Evolutionary conservation across 306 rosid genomes (phyloP).

Genomic region (Sindora glabra): DNA sequence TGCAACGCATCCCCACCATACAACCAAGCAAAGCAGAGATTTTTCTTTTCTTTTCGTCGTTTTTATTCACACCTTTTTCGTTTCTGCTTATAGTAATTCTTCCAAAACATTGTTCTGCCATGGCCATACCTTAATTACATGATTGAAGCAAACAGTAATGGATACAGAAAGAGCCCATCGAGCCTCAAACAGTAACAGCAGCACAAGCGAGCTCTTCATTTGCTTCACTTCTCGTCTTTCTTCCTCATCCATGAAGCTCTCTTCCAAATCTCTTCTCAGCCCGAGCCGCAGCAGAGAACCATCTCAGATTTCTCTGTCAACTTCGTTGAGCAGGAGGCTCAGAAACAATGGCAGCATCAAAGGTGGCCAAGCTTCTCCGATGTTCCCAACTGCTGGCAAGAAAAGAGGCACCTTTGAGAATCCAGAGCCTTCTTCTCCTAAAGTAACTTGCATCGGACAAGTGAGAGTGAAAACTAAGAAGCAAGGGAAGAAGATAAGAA

Average conservation of each 20-base stretch:
- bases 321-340: slow-evolving; percentile 73
- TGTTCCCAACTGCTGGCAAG: slow-evolving; percentile 70
- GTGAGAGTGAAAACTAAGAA: slow-evolving; percentile 87
- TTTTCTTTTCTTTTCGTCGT: neutral
- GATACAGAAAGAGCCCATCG: slow-evolving; percentile 47
- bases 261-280: slow-evolving; percentile 75
- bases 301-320: slow-evolving; percentile 70
- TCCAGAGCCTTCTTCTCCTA: slow-evolving; percentile 94
- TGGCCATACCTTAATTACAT: neutral
- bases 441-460: slow-evolving; percentile 93
- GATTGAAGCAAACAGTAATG: slow-evolving; percentile 13
- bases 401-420: slow-evolving; percentile 70
- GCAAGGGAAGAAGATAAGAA: slow-evolving; percentile 76
- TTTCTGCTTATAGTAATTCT: neutral
- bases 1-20: slow-evolving; percentile 6
- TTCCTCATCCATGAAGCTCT: slow-evolving; percentile 72
- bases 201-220: slow-evolving; percentile 61
- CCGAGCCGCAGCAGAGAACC: slow-evolving; percentile 65
- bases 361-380: slow-evolving; percentile 86
- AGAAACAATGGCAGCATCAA: slow-evolving; percentile 72
- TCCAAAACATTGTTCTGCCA: neutral
- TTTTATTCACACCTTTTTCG: neutral
- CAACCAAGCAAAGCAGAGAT: slow-evolving; percentile 26
- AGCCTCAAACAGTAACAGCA: slow-evolving; percentile 21
- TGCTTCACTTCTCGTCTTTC: slow-evolving; percentile 78